Base-by-base conservation (phyloP, 108 stramenopile species). In the Aurantiochytrium sp. region DNA sequence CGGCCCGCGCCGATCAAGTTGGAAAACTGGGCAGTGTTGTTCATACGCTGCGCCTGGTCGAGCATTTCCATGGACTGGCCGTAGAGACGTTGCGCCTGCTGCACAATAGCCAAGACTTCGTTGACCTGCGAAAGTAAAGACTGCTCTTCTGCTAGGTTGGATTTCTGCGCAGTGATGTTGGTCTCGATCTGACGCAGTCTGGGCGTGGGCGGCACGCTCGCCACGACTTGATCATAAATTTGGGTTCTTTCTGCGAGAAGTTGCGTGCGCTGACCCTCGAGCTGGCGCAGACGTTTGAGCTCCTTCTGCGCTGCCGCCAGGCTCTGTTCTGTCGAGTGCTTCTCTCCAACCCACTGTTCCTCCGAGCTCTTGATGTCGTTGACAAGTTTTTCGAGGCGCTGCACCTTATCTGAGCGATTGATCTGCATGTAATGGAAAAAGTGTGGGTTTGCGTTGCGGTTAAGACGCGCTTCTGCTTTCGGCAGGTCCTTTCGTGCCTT, bases 381-480 rank as follows among this genome's bases (percentile, higher is more conserved):
- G 25, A 83, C 49, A 2, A 53, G n/a, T 18, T 53, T 53, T 6
- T 47, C 28, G 25, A 83, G 76, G 76, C 76, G 76, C 5, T 83
- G 49, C 10, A 83, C 76, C 76, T 83, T 83, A 0, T 83, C 76
- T 12, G 44, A 6, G 16, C 76, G 45, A 53, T 83, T 83, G 4
- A 83, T 12, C 4, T 83, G 76, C 76, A 83, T 83, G 5, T 83
- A 83, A 23, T 83, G 76, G 51, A 83, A 83, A 23, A 83, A 83
- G 18, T 45, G 44, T 12, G 76, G 76, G 51, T 83, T 10, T 1
- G 12, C 76, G 4, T 83, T 83, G 49, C 76, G 76, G 12, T 53
- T 12, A 3, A 83, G n/a, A 12, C 76, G 76, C 51, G 76, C 76
- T 23, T 83, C 76, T 6, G 51, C 49, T 23, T 83, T 83, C 16